A percentile compares a stretch with the other conserved stretches of the same genome.
Conservation (phyloP, 192 early-diverging fungal species). For the Backusella mclennaniae region DNA sequence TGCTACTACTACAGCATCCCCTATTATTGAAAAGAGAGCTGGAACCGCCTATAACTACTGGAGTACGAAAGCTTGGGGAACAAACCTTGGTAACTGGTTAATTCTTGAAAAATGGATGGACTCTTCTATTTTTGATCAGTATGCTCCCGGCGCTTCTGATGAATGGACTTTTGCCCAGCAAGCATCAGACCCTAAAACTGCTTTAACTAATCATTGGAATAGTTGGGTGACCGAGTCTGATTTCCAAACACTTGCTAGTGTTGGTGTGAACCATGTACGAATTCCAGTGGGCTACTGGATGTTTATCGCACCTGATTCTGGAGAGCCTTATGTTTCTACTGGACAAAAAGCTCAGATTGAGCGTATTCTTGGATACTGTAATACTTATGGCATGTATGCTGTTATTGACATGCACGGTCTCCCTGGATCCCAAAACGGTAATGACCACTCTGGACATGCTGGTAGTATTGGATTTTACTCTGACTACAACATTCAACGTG, state of each 20-base stretch:
- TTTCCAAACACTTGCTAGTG: slow-evolving; percentile 43
- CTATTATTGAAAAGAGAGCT: slow-evolving; percentile 8
- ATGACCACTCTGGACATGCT: slow-evolving; percentile 52
- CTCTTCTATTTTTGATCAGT: slow-evolving; percentile 43
- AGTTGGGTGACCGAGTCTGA: slow-evolving; percentile 56
- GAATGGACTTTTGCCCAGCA: slow-evolving; percentile 56
- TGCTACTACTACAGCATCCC: neutral
- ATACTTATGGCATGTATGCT: slow-evolving; percentile 42
- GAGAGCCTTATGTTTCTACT: slow-evolving; percentile 58
- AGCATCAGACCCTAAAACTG: slow-evolving; percentile 36
- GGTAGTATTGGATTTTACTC: slow-evolving; percentile 36
- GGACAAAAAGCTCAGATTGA: slow-evolving; percentile 40
- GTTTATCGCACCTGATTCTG: slow-evolving; percentile 51
- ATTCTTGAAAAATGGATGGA: slow-evolving; percentile 62
- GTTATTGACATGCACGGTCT: slow-evolving; percentile 59
- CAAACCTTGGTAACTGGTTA: slow-evolving; percentile 59
- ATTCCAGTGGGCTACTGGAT: slow-evolving; percentile 65
- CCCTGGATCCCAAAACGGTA: slow-evolving; percentile 61
- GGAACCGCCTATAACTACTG: slow-evolving; percentile 31
- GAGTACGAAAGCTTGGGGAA: slow-evolving; percentile 44
- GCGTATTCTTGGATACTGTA: slow-evolving; percentile 34
- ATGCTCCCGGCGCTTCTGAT: slow-evolving; percentile 42
- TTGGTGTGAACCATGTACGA: slow-evolving; percentile 51
- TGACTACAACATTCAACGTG: slow-evolving; percentile 17
- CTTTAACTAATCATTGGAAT: slow-evolving; percentile 50